phyloP scores from a whole-genome alignment of 305 asterid genomes.

The Euphrasia arctica region DNA sequence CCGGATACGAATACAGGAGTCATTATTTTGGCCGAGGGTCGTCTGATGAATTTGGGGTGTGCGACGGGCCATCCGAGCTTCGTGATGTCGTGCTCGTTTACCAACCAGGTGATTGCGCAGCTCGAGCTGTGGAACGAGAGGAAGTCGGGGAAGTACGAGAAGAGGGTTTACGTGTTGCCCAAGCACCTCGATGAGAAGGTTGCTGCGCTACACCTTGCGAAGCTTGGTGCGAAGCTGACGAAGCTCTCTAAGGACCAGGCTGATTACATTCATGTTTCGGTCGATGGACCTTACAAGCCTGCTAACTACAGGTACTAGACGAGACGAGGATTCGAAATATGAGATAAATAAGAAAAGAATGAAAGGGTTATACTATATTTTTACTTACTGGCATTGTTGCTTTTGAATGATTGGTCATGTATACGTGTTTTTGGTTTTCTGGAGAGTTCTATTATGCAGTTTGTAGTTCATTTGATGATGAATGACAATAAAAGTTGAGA shows the following conservation, averaged over 20 bases:
- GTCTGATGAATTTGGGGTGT: constrained; percentile 72
- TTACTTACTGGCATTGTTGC: constrained; percentile 2
- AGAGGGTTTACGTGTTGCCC: constrained; percentile 29
- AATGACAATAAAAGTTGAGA: constrained; percentile 27
- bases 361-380: background rate
- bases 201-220: constrained; percentile 63
- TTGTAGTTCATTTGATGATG: constrained; percentile 21
- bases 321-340: background rate
- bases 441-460: too few relatives aligned
- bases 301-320: constrained; percentile 64
- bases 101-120: constrained; percentile 75
- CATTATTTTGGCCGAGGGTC: constrained; percentile 66
- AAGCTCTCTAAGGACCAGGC: constrained; percentile 61
- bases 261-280: constrained; percentile 56
- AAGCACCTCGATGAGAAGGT: constrained; percentile 71
- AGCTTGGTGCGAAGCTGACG: constrained; percentile 66
- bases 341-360: background rate
- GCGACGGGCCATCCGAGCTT: constrained; percentile 81
- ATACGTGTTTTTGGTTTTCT: too few relatives aligned
- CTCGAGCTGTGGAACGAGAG: constrained; percentile 76
- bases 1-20: constrained; percentile 60
- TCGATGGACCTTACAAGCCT: constrained; percentile 85
- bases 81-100: constrained; percentile 76
- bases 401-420: too few relatives aligned
- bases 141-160: constrained; percentile 55